Evolutionary conservation across 2,329 filamentous ascomycete species (phyloP).

Genomic region (Phialemonium atrogriseum): DNA sequence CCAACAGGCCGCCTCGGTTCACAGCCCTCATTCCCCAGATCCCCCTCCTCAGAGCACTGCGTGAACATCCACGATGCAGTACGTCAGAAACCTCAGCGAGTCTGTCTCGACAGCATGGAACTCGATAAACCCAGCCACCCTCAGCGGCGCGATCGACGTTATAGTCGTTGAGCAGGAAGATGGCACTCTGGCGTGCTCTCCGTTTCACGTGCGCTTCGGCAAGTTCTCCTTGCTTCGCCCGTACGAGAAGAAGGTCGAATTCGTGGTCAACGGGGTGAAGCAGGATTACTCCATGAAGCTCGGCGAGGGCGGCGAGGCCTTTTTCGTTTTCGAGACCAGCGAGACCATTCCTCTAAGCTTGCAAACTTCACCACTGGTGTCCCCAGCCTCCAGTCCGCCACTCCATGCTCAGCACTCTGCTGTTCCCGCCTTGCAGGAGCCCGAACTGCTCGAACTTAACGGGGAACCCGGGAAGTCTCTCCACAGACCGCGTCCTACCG

Average conservation of each 20-base stretch:
- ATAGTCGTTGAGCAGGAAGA: slow-evolving; percentile 97
- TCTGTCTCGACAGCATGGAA: slow-evolving; percentile 99
- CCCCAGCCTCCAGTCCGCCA: slow-evolving; percentile 79
- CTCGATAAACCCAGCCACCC: slow-evolving; percentile 94
- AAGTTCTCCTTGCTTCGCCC: slow-evolving; percentile 95
- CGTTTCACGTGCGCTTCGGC: slow-evolving; percentile 97
- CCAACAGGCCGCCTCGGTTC: too few species aligned
- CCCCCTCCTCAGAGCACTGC: too few species aligned
- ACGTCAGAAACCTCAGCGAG: slow-evolving; percentile 91
- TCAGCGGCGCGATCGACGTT: slow-evolving; percentile 97
- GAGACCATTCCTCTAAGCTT: slow-evolving; percentile 86
- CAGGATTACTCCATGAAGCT: slow-evolving; percentile 97
- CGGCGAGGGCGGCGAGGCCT: slow-evolving; percentile 93
- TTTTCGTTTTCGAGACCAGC: slow-evolving; percentile 96
- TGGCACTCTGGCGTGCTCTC: slow-evolving; percentile 81
- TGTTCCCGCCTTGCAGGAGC: slow-evolving; percentile 50
- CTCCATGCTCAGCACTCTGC: slow-evolving; percentile 38
- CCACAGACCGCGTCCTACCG: slow-evolving; percentile 34
- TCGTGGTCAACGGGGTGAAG: slow-evolving; percentile 85
- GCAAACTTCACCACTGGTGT: slow-evolving; percentile 90
- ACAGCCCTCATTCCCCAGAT: too few species aligned
- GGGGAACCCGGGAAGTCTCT: slow-evolving; percentile 27
- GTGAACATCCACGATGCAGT: slow-evolving; percentile 88
- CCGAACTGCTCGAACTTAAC: slow-evolving; percentile 62
- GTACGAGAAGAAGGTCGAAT: slow-evolving; percentile 98